Percentiles rank a stretch among this genome's conserved stretches.
phyloP scores from a whole-genome alignment of 805 yeast species.

The Candida oleophila region DNA sequence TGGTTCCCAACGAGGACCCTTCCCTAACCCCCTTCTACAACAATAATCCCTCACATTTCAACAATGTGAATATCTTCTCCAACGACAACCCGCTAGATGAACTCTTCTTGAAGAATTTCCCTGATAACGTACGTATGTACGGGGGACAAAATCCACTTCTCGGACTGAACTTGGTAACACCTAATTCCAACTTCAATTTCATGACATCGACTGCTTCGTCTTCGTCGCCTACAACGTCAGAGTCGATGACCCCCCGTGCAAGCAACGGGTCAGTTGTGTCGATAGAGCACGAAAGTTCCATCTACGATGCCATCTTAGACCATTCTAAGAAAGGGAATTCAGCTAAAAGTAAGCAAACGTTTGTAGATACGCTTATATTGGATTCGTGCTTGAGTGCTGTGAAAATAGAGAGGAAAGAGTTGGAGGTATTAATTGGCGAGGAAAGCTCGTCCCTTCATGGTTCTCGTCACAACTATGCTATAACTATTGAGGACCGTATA shows the following conservation, averaged over 20 bases:
- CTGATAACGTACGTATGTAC: constrained; percentile 3
- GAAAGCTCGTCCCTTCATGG: not conserved
- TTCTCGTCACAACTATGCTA: not conserved
- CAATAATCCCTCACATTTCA: not conserved
- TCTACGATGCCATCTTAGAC: constrained; percentile 13
- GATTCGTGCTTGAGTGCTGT: constrained; percentile 30
- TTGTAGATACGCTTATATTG: constrained; percentile 35
- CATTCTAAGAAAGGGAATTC: constrained; percentile 24
- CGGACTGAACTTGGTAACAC: constrained; percentile 1
- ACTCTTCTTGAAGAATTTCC: constrained; percentile 19
- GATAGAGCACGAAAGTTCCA: constrained; percentile 6
- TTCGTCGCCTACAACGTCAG: constrained; percentile 34
- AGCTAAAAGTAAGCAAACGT: constrained; percentile 32
- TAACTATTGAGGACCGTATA: constrained; percentile 28
- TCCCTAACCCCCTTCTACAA: constrained; percentile 4
- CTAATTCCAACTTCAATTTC: constrained; percentile 8
- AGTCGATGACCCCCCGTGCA: constrained; percentile 18
- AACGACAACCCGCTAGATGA: constrained; percentile 42
- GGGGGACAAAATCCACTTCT: not conserved
- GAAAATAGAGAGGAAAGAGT: constrained; percentile 16
- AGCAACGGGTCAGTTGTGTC: constrained; percentile 5
- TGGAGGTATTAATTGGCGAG: constrained; percentile 24
- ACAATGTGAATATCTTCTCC: constrained; percentile 33
- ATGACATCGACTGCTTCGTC: constrained; percentile 25
- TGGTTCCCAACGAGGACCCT: constrained; percentile 2